Evolutionary conservation across 495 filamentous ascomycete species (phyloP), one percentile per base, ranked within the genome.

Genomic region (Aspergillus asperescens): DNA sequence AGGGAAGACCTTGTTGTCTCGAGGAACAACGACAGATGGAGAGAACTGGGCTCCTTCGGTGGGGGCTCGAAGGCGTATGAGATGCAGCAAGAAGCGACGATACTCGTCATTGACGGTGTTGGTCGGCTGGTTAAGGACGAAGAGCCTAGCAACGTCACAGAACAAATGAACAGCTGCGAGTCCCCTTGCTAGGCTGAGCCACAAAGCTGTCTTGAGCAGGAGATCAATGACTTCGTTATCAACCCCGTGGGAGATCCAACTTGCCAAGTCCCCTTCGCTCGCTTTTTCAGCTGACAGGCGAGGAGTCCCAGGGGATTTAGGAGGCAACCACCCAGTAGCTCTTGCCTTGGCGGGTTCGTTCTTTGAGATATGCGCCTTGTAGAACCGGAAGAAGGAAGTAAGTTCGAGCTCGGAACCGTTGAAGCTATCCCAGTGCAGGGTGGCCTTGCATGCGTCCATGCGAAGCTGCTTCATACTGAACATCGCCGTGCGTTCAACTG

Each of bases 371-470:
- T 59, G 37, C 8, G 63, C 58, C 51, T 77, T 61, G 53, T 75
- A 71, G 1, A 73, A 64, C 15, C 61, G 55, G 55, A 83, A 84
- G n/a, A 71, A 76, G 1, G 75, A 76, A 13, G 80, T 81, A 1
- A 85, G 72, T 55, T 85, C 81, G 29, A 84, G 77, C 38, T 85
- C 84, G 54, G 73, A 78, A 19, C 72, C 72, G 18, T 65, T 59
- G 18, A 83, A 74, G 45, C 83, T 84, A 29, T 81, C 69, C 20
- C 69, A 66, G 49, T 19, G 32, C 12, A 62, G 35, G 0, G 59
- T 50, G 10, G 39, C 61, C 29, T 45, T 61, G 59, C 64, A 67
- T n/a, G 51, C 54, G 10, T 64, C 57, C 29, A 62, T 31, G 4
- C 64, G 61, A 43, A 49, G 32, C 19, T 62, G 52, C 20, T 53